Conservation (phyloP, 345 rosid species). For the Hibiscus trionum region DNA sequence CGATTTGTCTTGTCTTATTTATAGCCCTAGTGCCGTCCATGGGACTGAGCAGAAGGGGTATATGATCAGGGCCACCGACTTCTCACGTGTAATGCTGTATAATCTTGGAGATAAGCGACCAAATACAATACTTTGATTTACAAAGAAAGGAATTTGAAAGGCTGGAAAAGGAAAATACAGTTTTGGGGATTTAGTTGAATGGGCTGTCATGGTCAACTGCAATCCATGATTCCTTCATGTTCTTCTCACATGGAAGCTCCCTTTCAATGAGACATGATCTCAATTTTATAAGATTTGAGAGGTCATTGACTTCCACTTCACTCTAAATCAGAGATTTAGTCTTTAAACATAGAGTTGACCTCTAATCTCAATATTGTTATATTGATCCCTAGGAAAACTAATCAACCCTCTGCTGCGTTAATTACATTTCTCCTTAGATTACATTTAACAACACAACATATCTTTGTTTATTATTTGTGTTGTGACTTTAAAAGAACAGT, state of each 20-base stretch:
- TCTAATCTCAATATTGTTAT: not conserved
- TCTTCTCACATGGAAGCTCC: slow-evolving; percentile 1
- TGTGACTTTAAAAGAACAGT: no score
- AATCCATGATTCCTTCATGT: not conserved
- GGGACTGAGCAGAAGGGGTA: no score
- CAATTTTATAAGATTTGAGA: not conserved
- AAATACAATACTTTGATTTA: not conserved
- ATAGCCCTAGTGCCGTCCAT: no score
- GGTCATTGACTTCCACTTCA: not conserved
- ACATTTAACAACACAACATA: no score
- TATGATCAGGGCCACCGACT: not conserved
- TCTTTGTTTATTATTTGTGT: no score
- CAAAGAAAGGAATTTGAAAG: not conserved
- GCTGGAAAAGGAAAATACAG: not conserved
- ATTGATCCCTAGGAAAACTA: not conserved
- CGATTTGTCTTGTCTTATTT: no score
- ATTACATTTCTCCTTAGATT: no score
- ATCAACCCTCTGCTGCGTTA: not conserved
- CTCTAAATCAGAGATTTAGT: not conserved
- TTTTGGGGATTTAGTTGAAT: not conserved
- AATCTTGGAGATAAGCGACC: not conserved
- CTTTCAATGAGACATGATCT: not conserved
- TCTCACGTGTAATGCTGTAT: not conserved
- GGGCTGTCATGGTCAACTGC: not conserved
- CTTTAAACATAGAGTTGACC: not conserved